phyloP scores from a whole-genome alignment of 2,329 filamentous ascomycete species.

The Ceratocystis variospora region DNA sequence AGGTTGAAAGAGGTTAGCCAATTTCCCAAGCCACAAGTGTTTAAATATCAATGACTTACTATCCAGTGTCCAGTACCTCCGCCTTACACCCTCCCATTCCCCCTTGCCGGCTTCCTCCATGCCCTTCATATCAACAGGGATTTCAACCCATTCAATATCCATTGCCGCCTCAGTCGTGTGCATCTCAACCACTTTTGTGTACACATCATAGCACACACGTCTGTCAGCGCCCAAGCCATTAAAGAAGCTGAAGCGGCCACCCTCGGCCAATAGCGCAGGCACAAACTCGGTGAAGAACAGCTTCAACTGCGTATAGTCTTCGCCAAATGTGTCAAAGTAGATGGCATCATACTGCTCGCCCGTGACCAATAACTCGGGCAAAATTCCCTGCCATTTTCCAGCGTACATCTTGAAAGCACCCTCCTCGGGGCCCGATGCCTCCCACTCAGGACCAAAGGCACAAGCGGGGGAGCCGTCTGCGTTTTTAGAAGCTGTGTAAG shows the following conservation, averaged over 20 bases:
- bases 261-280: slow-evolving; percentile 57
- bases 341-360: slow-evolving; percentile 70
- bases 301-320: slow-evolving; percentile 75
- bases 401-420: slow-evolving; percentile 58
- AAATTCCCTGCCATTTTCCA: slow-evolving; percentile 69
- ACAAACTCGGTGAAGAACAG: slow-evolving; percentile 82
- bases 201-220: slow-evolving; percentile 90
- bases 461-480: slow-evolving; percentile 27
- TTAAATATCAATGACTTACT: slow-evolving; percentile 32
- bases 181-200: slow-evolving; percentile 81
- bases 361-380: slow-evolving; percentile 52
- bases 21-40: slow-evolving; percentile 16
- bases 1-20: slow-evolving; percentile 23
- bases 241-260: slow-evolving; percentile 73
- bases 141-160: slow-evolving; percentile 73
- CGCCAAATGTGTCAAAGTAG: slow-evolving; percentile 96
- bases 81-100: slow-evolving; percentile 78
- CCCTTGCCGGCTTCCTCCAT: slow-evolving; percentile 53
- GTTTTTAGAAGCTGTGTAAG: slow-evolving; percentile 37
- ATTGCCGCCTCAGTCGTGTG: slow-evolving; percentile 79
- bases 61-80: slow-evolving; percentile 80
- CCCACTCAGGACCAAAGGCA: slow-evolving; percentile 44
- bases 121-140: slow-evolving; percentile 53
- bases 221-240: slow-evolving; percentile 87
- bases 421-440: slow-evolving; percentile 39